Conservation (phyloP, 257 asterid genomes). For the Solanum rostratum region DNA sequence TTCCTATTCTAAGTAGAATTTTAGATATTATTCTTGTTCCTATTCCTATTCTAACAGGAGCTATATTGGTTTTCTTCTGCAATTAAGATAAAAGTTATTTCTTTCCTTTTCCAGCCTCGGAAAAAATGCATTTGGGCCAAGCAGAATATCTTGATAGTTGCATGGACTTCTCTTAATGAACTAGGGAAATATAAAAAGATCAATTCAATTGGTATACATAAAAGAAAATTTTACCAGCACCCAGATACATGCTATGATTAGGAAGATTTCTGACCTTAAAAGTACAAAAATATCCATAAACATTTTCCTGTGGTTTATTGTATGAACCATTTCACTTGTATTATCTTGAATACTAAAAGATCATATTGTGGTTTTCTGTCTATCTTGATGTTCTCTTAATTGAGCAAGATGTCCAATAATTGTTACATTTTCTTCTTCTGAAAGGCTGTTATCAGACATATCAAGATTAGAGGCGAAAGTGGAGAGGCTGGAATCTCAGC, state of each 20-base stretch:
- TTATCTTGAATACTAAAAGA: background rate
- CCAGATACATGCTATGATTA: background rate
- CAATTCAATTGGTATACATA: background rate
- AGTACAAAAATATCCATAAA: background rate
- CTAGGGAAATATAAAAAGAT: background rate
- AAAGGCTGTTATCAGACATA: constrained; percentile 84
- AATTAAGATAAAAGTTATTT: background rate
- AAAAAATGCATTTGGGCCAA: background rate
- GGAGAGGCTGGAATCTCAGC: constrained; percentile 85
- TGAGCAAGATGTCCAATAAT: background rate
- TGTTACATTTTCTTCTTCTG: background rate
- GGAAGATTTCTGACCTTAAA: background rate
- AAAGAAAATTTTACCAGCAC: background rate
- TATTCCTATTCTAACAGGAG: no score
- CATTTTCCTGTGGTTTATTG: background rate
- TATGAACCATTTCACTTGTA: background rate
- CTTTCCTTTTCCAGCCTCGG: background rate
- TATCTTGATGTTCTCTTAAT: background rate
- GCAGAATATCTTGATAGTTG: background rate
- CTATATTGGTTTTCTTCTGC: background rate
- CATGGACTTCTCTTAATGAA: background rate
- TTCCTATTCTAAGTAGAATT: no score
- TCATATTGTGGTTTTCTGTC: background rate
- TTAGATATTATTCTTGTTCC: no score
- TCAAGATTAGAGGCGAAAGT: constrained; percentile 89